phyloP scores from a whole-genome alignment of 306 rosid species.

The Arachis hypogaea region DNA sequence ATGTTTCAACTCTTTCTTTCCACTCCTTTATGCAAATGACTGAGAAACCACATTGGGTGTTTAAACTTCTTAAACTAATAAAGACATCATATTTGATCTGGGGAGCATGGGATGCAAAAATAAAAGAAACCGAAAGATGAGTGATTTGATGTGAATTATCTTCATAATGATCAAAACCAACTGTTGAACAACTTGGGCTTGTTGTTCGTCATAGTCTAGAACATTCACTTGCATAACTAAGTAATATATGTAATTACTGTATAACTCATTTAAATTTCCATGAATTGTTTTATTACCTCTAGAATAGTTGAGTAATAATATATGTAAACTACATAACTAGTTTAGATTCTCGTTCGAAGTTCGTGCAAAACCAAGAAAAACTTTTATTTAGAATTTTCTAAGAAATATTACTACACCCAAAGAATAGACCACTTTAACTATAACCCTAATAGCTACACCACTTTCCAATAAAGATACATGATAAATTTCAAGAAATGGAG shows the following conservation, averaged over 20 bases:
- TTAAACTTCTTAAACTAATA: not conserved
- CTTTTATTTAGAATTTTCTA: not conserved
- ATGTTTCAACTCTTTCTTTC: not conserved
- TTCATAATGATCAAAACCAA: too few species aligned
- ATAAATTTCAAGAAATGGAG: conserved; percentile 48
- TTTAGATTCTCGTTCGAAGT: too few species aligned
- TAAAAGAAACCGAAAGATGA: not conserved
- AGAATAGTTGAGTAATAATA: too few species aligned
- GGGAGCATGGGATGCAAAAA: not conserved
- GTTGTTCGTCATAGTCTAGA: too few species aligned
- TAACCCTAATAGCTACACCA: conserved; percentile 50
- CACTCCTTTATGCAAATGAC: not conserved
- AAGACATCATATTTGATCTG: not conserved
- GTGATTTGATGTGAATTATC: not conserved
- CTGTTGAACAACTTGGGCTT: too few species aligned
- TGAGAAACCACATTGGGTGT: not conserved
- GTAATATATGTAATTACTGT: too few species aligned
- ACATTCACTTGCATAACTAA: too few species aligned
- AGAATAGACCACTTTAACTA: conserved; percentile 63
- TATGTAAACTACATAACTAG: too few species aligned
- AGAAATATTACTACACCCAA: conserved; percentile 51
- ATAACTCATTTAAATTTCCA: too few species aligned
- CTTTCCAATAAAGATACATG: conserved; percentile 55
- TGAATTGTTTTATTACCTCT: too few species aligned
- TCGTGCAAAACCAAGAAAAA: too few species aligned